Evolutionary conservation across 2,329 filamentous ascomycete genomes (phyloP).

Genomic region (Fusarium nygamai): DNA sequence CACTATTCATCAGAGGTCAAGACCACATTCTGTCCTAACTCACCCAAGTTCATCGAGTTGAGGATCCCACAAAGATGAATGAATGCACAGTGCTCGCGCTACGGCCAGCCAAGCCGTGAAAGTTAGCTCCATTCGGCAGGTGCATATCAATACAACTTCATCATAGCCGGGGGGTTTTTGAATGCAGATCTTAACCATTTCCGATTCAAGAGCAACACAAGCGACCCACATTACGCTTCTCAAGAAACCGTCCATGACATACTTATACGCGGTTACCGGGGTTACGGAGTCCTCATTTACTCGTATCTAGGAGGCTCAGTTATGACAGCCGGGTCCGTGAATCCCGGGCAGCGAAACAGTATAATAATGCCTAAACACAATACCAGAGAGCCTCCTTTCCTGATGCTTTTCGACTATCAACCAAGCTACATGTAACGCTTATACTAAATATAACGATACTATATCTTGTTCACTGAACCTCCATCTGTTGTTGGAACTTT

Average conservation of each 20-base stretch:
- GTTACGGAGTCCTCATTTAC: neutral
- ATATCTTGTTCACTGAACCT: neutral
- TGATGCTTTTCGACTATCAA: neutral
- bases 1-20: too few species aligned
- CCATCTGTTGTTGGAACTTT: accelerated
- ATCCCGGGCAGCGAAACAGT: neutral
- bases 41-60: too few species aligned
- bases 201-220: neutral
- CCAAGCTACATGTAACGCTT: neutral
- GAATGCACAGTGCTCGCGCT: too few species aligned
- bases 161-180: too few species aligned
- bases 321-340: accelerated
- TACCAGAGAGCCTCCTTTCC: neutral
- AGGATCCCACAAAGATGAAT: too few species aligned
- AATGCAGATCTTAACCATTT: neutral
- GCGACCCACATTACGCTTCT: accelerated
- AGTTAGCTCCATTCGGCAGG: neutral
- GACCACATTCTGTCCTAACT: too few species aligned
- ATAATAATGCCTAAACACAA: neutral
- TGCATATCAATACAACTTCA: neutral
- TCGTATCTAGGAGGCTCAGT: accelerated
- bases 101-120: too few species aligned
- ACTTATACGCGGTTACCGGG: too few species aligned
- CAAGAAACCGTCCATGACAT: neutral
- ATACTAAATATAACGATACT: neutral